Base-by-base conservation (phyloP, 2,329 filamentous ascomycete genomes). In the Cladorrhinum sp. region DNA sequence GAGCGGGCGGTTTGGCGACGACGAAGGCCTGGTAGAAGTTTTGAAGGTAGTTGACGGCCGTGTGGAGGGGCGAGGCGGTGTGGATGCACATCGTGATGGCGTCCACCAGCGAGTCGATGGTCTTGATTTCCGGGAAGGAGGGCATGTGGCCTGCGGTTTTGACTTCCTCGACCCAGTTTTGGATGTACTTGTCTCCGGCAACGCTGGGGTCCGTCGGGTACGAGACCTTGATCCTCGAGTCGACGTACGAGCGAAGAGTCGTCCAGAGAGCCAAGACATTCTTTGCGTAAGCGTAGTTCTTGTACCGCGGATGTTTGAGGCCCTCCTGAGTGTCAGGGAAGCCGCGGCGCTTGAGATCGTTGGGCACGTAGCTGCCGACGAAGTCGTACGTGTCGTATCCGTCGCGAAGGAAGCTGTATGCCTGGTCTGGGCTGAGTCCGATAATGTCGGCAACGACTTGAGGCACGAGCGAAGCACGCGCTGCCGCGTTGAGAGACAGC, bases 51-150 rank as follows among this genome's bases (percentile, higher is more conserved):
- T 82, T 82, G 63, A 82, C 75, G 5, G 80, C 75, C 2, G 74
- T 81, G 68, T 82, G 79, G 63, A 79, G 78, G 0, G 80, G 78
- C 1, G 78, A 73, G 5, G 80, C 80, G 53, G 80, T 77, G 68
- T 82, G 79, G 61, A 82, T 81, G 69, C 77, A 79, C 80, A 82
- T 82, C 21, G 77, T 80, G 24, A 80, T 68, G 3, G 75, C 77
- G 64, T 82, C 77, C 42, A 74, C 69, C 0, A 82, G 72, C 20
- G 74, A 67, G 12, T 77, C 73, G 12, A 80, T 54, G 0, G 77
- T 77, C 26, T 67, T 70, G 62, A 81, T 75, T 1, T 64, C 69
- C 0, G 79, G 79, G 68, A 81, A 82, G 0, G 70, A 73, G 39
- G 72, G 68, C 64, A 81, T 73, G 52, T 71, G 71, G 5, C 71